phyloP scores from a whole-genome alignment of 257 asterid genomes.

The Salvia splendens region DNA sequence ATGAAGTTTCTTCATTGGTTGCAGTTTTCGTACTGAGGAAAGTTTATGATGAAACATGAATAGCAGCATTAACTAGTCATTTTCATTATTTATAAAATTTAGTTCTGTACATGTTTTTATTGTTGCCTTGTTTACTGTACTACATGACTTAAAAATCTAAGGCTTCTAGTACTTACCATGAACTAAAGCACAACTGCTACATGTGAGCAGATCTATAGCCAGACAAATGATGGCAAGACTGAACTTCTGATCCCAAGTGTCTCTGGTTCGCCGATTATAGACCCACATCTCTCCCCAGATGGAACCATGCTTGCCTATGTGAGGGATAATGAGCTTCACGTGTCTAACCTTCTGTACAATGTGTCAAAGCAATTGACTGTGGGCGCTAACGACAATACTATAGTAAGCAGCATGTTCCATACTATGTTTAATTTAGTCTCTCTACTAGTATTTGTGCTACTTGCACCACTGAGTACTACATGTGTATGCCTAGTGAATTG shows the following conservation, averaged over 20 bases:
- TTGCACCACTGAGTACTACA: background rate
- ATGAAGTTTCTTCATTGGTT: conserved; percentile 14
- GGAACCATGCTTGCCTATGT: conserved; percentile 86
- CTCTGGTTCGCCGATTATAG: conserved; percentile 71
- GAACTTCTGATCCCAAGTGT: conserved; percentile 69
- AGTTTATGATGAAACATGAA: background rate
- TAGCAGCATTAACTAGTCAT: background rate
- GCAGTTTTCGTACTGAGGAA: background rate
- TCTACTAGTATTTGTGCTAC: conserved; percentile 12
- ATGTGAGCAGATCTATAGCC: conserved; percentile 67
- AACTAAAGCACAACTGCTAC: conserved; percentile 31
- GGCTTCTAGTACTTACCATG: conserved; percentile 16
- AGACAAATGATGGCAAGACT: conserved; percentile 52
- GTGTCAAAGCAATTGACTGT: conserved; percentile 65
- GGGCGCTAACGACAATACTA: conserved; percentile 61
- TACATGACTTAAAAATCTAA: conserved; percentile 7
- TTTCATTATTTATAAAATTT: conserved; percentile 1
- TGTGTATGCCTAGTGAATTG: background rate
- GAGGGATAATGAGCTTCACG: conserved; percentile 71
- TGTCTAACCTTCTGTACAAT: conserved; percentile 53
- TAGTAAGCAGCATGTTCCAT: conserved; percentile 51
- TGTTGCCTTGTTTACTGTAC: conserved; percentile 12
- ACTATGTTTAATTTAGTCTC: conserved; percentile 26
- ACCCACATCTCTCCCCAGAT: conserved; percentile 90
- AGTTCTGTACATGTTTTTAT: conserved; percentile 11